These are phyloP conservation scores for Talaromyces sp. DNA, from an alignment of 2,329 filamentous ascomycete species.

Conservation along the genomic window DNA sequence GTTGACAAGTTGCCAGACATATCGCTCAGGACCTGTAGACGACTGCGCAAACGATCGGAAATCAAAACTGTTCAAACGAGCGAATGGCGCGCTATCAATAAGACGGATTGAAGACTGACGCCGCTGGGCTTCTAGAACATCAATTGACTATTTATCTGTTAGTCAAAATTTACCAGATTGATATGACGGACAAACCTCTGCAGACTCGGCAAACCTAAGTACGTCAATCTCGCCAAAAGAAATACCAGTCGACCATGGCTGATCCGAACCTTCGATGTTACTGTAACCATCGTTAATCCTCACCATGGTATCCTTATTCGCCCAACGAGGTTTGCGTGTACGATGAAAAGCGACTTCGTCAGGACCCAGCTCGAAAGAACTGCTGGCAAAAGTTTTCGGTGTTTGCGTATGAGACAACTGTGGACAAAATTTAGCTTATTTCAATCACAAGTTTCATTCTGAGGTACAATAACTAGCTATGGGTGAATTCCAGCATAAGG, in stretches of 20 bases:
- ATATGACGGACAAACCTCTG: conserved; percentile 24
- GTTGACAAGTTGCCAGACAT: conserved; percentile 80
- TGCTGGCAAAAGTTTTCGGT: conserved; percentile 64
- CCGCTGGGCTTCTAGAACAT: conserved; percentile 37
- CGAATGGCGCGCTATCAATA: conserved; percentile 60
- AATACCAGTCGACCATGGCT: conserved; percentile 56
- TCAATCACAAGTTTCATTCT: conserved; percentile 36
- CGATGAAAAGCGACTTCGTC: conserved; percentile 68
- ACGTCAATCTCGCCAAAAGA: conserved; percentile 41
- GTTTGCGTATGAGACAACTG: conserved; percentile 88
- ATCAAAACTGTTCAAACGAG: conserved; percentile 34
- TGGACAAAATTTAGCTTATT: conserved; percentile 40
- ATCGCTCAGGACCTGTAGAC: conserved; percentile 33
- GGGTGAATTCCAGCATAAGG: conserved; percentile 18
- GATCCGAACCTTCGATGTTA: conserved; percentile 25
- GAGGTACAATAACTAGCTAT: conserved; percentile 36
- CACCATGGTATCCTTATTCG: conserved; percentile 69
- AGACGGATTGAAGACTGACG: conserved; percentile 47
- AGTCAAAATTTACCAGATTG: neutral
- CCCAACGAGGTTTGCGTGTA: conserved; percentile 77
- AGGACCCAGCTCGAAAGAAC: conserved; percentile 61
- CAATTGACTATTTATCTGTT: conserved; percentile 25
- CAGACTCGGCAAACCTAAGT: conserved; percentile 27
- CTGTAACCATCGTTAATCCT: conserved; percentile 53
- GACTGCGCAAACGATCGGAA: conserved; percentile 35